phyloP scores from a whole-genome alignment of 257 asterid species.

The Plantago elongata region DNA sequence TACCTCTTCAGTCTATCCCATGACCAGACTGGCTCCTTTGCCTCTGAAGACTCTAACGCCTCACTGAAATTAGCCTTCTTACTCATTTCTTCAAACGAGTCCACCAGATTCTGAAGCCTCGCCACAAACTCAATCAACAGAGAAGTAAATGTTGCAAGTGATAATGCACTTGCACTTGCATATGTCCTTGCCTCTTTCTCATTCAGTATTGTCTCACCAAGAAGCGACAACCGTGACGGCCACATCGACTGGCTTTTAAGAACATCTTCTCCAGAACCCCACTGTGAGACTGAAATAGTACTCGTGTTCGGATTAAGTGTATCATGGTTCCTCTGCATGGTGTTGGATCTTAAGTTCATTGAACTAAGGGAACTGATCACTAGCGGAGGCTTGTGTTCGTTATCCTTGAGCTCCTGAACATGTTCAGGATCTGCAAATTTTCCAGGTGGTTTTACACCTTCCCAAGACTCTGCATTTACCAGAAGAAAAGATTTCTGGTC shows the following conservation, averaged over 20 bases:
- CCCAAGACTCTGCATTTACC: constrained; percentile 83
- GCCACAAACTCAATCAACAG: constrained; percentile 88
- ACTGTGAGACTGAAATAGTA: constrained; percentile 47
- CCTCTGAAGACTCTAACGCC: constrained; percentile 26
- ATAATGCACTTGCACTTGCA: constrained; percentile 88
- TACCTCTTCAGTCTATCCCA: constrained; percentile 36
- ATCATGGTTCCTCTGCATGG: constrained; percentile 25
- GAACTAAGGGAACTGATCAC: constrained; percentile 51
- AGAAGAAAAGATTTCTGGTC: constrained; percentile 84
- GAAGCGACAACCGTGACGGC: constrained; percentile 89
- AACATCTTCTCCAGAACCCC: constrained; percentile 62
- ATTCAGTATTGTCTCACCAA: constrained; percentile 58
- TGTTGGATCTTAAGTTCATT: constrained; percentile 38
- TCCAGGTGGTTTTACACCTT: constrained; percentile 42
- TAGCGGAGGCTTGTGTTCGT: constrained; percentile 41
- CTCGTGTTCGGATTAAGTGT: constrained; percentile 38
- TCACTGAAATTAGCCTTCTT: constrained; percentile 73
- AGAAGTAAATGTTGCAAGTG: constrained; percentile 80
- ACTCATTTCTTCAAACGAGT: constrained; percentile 62
- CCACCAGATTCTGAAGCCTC: constrained; percentile 79
- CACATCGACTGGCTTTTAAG: constrained; percentile 67
- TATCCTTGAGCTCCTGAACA: constrained; percentile 66
- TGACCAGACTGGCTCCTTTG: constrained; percentile 28
- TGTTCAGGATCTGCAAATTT: constrained; percentile 52
- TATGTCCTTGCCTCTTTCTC: constrained; percentile 80